A percentile compares a stretch with the other conserved stretches of the same genome.
Conservation (phyloP, 2,329 filamentous ascomycete species). For the Sarocladium oryzae region DNA sequence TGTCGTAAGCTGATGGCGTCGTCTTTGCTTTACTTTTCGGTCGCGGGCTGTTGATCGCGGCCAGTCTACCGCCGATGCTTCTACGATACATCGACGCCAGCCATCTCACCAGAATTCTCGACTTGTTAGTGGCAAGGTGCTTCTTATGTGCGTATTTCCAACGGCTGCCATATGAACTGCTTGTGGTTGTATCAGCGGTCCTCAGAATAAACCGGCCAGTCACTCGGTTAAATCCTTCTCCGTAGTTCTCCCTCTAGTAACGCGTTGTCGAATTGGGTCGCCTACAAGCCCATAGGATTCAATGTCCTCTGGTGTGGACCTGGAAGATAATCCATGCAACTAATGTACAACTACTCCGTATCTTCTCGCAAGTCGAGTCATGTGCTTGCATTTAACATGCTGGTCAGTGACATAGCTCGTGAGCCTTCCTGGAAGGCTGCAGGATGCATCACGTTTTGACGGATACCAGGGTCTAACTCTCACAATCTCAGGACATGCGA, state of each 20-base stretch:
- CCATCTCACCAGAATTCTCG: background rate
- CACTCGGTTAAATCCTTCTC: background rate
- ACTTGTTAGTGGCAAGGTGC: background rate
- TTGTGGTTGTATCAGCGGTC: no score
- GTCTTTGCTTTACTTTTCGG: background rate
- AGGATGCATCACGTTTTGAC: no score
- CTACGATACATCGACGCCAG: background rate
- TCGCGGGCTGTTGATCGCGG: background rate
- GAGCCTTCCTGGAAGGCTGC: no score
- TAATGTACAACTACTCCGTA: no score
- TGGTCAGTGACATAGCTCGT: no score
- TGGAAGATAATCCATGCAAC: background rate
- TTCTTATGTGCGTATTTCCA: no score
- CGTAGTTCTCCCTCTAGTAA: no score
- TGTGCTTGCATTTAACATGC: no score
- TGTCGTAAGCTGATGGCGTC: background rate
- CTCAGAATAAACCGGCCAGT: conserved; percentile 2
- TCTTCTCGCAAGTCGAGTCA: background rate
- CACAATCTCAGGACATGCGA: no score
- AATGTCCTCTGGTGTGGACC: background rate
- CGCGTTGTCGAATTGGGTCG: background rate
- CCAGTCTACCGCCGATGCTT: background rate
- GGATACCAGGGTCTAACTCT: no score
- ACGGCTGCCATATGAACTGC: no score
- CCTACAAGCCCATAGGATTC: background rate